phyloP scores from a whole-genome alignment of 2,329 filamentous ascomycete genomes.

The Coniella vitis region DNA sequence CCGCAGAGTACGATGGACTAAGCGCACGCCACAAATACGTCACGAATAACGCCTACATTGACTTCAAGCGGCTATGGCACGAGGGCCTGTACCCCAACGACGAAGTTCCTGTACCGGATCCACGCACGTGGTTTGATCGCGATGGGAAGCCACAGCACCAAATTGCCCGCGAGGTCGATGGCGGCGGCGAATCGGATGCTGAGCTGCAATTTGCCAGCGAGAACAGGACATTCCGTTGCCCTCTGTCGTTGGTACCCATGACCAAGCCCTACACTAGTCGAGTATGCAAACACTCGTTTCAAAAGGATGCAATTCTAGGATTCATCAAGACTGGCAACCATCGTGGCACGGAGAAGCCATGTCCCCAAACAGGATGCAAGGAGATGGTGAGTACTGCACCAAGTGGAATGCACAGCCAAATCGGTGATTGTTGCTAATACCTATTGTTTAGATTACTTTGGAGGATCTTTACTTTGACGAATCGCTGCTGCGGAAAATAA shows the following conservation, averaged over 20 bases:
- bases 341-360: slow-evolving; percentile 35
- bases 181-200: slow-evolving; percentile 51
- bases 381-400: slow-evolving; percentile 35
- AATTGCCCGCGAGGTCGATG: slow-evolving; percentile 18
- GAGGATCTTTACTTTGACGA: slow-evolving; percentile 51
- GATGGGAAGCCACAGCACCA: slow-evolving; percentile 32
- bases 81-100: slow-evolving; percentile 43
- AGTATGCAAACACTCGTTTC: slow-evolving; percentile 67
- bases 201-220: slow-evolving; percentile 62
- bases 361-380: slow-evolving; percentile 59
- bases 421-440: slow-evolving; percentile 2
- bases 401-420: background rate
- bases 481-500: slow-evolving; percentile 50
- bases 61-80: slow-evolving; percentile 54
- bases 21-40: slow-evolving; percentile 43
- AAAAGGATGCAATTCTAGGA: slow-evolving; percentile 55
- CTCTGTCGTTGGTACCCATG: slow-evolving; percentile 59
- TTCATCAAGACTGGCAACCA: slow-evolving; percentile 32
- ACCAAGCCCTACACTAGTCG: slow-evolving; percentile 58
- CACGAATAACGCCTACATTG: slow-evolving; percentile 50
- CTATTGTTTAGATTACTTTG: slow-evolving; percentile 29
- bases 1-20: slow-evolving; percentile 35
- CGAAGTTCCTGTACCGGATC: slow-evolving; percentile 44
- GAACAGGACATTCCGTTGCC: slow-evolving; percentile 61
- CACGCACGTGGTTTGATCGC: slow-evolving; percentile 46